Conservation (phyloP, 164 flowering plant species). For the Tinospora cordifolia region DNA sequence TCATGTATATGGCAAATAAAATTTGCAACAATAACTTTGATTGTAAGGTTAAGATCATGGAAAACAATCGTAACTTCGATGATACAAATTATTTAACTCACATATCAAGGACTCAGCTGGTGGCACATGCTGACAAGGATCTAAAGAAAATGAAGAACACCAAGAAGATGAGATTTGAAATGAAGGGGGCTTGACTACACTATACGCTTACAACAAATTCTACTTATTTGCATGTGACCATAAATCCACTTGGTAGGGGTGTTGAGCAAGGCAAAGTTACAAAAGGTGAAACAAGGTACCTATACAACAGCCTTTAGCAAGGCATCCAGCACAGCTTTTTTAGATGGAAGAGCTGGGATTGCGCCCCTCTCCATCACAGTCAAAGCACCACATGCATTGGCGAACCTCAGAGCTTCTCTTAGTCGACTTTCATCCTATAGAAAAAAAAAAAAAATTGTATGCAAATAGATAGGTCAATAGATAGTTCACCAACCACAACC, state of each 20-base stretch:
- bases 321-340: conserved; percentile 50
- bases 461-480: background rate
- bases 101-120: too few relatives aligned
- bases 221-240: background rate
- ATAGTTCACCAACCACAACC: background rate
- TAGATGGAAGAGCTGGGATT: conserved; percentile 82
- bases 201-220: background rate
- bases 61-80: too few relatives aligned
- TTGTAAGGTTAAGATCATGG: too few relatives aligned
- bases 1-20: too few relatives aligned
- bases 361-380: conserved; percentile 92
- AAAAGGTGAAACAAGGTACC: conserved; percentile 5
- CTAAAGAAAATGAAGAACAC: too few relatives aligned
- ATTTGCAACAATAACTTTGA: too few relatives aligned
- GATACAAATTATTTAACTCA: too few relatives aligned
- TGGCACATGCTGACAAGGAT: too few relatives aligned
- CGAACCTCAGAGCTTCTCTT: conserved; percentile 73
- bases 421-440: conserved; percentile 55
- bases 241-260: background rate
- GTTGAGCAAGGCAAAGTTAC: background rate
- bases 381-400: conserved; percentile 87
- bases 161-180: background rate
- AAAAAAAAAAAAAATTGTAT: background rate
- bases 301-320: conserved; percentile 35
- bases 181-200: background rate